Evolutionary conservation across 148 eudicot genomes (phyloP), one percentile per base, ranked within the genome.

Genomic region (Spergularia marina): DNA sequence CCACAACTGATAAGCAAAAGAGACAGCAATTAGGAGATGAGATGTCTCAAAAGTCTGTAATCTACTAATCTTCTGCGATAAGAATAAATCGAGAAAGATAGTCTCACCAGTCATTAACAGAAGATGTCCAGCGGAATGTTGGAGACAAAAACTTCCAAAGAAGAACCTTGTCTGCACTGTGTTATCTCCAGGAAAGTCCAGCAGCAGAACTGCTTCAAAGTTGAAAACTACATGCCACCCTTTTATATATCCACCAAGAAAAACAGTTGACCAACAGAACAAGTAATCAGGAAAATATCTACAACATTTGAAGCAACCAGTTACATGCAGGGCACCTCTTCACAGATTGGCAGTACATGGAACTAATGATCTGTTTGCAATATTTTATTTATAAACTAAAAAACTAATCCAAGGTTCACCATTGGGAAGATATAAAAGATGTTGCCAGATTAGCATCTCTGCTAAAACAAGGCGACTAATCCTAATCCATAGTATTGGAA

Each of bases 291-390:
- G 73, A 49, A 68, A 57, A 60, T 21, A n/a, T 30, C 57, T 40
- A 25, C 53, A 21, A 66, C 21, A 34, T 60, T 18, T 13, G 3
- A 10, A 15, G 44, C 59, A 68, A 61, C 49, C 10, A 55, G 52
- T 63, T 69, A 74, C 78, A 68, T 79, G 74, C 70, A 52, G 17
- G 70, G 71, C 82, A 79, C 78, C 70, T 64, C 61, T 64, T 25
- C 15, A 74, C 76, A 74, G 55, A 68, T 68, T 74, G 59, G 76
- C 44, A 74, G 8, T 74, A 25, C 57, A 74, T 20, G 18, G 58
- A 55, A 51, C 40, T 41, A 41, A 59, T 72, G 65, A 72, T 40
- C 39, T 39, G n/a, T 57, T 18, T 72, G 57, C 53, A 58, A 72
- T 72, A 5, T 57, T 58, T 40, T 17, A 40, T 0, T 40, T 36